Evolutionary conservation across 306 rosid genomes (phyloP), one percentile per base, ranked within the genome.

Genomic region (Castanea crenata): DNA sequence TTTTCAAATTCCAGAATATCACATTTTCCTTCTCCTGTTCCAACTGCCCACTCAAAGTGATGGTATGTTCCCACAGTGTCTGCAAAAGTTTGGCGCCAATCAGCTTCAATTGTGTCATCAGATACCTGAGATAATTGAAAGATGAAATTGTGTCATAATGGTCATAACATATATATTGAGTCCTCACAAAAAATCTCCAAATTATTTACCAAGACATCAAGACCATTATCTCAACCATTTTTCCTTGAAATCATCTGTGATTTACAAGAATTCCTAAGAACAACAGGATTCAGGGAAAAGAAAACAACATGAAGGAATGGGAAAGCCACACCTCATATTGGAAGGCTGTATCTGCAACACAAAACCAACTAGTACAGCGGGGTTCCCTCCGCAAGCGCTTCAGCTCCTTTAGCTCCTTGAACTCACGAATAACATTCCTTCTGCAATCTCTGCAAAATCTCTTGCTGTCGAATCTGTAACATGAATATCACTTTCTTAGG

Each of bases 1-100:
- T 93, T 93, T 86, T 91, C 94, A 85, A 93, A 96, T 77, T 96
- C 97, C 81, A 89, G 83, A 86, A 96, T 93, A 86, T 96, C 99
- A 52, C 86, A 88, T 87, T 93, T 96, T 82, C 99, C 99, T 86
- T 96, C 99, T 31, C 88, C 89, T 73, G 99, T 88, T 78, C 99
- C 99, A 81, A 96, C 99, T 72, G 96, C 98, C 98, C 99, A 96
- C 87, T 96, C 99, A 88, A 93, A 96, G 84, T 93, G 92, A 88
- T 92, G 92, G 80, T 91, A 96, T 16, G 94, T 86, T 78, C 91
- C 99, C 19, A 86, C 85, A 78, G 92, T 82, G 73, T 96, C 99
- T 1, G 93, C 83, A 81, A 96, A 96, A 78, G 96, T 89, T 81
- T 96, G 94, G 65, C 31, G 88, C 99, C 99, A 96, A 83, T 96